Percentiles rank a stretch among this genome's conserved stretches.
These are phyloP conservation scores for Scedosporium minutisporum DNA, from an alignment of 2,329 filamentous ascomycete genomes.

Conservation along the genomic window DNA sequence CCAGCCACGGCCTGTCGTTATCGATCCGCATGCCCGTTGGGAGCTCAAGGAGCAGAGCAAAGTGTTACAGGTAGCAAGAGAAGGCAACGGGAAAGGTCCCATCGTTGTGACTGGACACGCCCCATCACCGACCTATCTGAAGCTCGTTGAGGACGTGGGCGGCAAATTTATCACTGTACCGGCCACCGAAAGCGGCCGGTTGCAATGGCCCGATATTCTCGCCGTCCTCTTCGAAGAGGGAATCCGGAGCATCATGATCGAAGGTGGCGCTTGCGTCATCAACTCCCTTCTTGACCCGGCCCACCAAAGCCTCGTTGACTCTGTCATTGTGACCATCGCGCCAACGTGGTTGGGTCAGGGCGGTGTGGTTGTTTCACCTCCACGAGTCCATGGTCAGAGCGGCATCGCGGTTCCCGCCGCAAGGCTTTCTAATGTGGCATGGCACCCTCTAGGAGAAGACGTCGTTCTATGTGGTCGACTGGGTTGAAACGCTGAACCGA, in stretches of 20 bases:
- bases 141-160: slow-evolving; percentile 36
- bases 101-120: slow-evolving; percentile 56
- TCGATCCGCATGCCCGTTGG: slow-evolving; percentile 76
- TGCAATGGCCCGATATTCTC: slow-evolving; percentile 59
- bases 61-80: slow-evolving; percentile 54
- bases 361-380: slow-evolving; percentile 69
- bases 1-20: slow-evolving; percentile 72
- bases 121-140: slow-evolving; percentile 32
- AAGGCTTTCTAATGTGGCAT: slow-evolving; percentile 56
- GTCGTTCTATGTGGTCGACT: slow-evolving; percentile 69
- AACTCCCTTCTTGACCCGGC: slow-evolving; percentile 63
- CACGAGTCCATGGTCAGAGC: slow-evolving; percentile 41
- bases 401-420: slow-evolving; percentile 50
- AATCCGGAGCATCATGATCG: slow-evolving; percentile 77
- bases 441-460: slow-evolving; percentile 74
- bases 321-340: slow-evolving; percentile 79
- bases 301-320: slow-evolving; percentile 56
- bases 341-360: slow-evolving; percentile 82
- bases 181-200: slow-evolving; percentile 26
- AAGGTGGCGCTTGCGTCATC: slow-evolving; percentile 76
- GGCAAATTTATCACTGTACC: slow-evolving; percentile 40
- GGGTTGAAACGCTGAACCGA: background rate
- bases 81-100: slow-evolving; percentile 61
- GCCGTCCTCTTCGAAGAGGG: slow-evolving; percentile 46
- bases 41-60: slow-evolving; percentile 48